Percentiles rank a stretch among this genome's conserved stretches.
phyloP scores from a whole-genome alignment of 2,329 filamentous ascomycete genomes.

The Beauveria sp. region DNA sequence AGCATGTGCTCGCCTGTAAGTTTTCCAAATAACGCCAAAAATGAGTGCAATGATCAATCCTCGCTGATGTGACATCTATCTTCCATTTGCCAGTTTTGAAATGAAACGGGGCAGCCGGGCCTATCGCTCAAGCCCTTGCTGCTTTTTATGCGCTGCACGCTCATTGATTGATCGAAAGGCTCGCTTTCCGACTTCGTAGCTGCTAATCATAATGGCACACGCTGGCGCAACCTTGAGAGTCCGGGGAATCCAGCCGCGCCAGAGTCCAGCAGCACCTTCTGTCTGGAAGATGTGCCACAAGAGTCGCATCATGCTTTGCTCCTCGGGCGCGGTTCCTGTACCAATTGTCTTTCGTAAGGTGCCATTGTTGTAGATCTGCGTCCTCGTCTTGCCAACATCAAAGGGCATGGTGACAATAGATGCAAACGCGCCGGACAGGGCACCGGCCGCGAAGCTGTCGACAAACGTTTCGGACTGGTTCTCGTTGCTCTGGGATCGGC shows the following conservation, averaged over 20 bases:
- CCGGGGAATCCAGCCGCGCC: conserved; percentile 84
- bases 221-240: conserved; percentile 92
- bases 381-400: conserved; percentile 93
- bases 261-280: conserved; percentile 74
- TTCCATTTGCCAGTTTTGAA: not conserved
- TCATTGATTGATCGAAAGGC: conserved; percentile 71
- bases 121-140: not conserved
- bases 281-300: conserved; percentile 86
- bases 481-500: conserved; percentile 55
- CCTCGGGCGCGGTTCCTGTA: conserved; percentile 52
- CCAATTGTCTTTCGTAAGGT: conserved; percentile 26
- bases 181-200: conserved; percentile 92
- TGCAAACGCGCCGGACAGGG: conserved; percentile 72
- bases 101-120: not conserved
- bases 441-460: conserved; percentile 85
- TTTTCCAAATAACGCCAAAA: conserved; percentile 2
- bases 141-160: conserved; percentile 18
- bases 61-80: not conserved
- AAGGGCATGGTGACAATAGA: conserved; percentile 90
- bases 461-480: conserved; percentile 71
- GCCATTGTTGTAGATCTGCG: conserved; percentile 68
- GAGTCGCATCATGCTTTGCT: conserved; percentile 70
- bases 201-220: conserved; percentile 98
- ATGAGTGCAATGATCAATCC: not conserved
- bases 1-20: not conserved